Percentiles rank a stretch among this genome's conserved stretches.
These are phyloP conservation scores for Chaetomium strumarium DNA, from an alignment of 2,329 filamentous ascomycete species.

Conservation along the genomic window DNA sequence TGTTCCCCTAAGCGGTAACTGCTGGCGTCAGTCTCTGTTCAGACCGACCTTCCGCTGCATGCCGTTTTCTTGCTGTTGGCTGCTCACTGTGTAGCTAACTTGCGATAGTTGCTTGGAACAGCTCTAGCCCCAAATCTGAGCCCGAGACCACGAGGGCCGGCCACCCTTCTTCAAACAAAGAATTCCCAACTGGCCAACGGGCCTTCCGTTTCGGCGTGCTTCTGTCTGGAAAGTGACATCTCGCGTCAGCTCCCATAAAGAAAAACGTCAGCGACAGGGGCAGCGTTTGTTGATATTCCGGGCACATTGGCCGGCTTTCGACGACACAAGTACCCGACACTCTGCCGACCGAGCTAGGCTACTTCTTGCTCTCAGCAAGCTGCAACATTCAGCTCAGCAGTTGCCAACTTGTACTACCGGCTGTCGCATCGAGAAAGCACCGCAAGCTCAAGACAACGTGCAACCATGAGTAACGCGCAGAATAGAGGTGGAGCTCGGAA, in stretches of 20 bases:
- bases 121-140: conserved; percentile 5
- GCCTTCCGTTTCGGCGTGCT: background rate
- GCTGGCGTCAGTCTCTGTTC: background rate
- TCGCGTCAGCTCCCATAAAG: background rate
- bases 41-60: conserved; percentile 2
- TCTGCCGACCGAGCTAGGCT: background rate
- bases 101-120: conserved; percentile 10
- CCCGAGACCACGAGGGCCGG: background rate
- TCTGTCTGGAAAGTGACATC: background rate
- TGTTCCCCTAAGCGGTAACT: background rate
- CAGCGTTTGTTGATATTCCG: background rate
- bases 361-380: too few species aligned
- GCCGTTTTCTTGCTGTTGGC: background rate
- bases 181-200: conserved; percentile 1
- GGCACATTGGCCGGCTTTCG: background rate
- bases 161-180: conserved; percentile 13
- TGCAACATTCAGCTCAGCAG: background rate
- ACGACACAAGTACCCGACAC: background rate
- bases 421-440: background rate
- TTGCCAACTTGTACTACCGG: background rate
- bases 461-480: conserved; percentile 52
- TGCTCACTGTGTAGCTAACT: conserved; percentile 13
- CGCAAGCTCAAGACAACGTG: conserved; percentile 1
- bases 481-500: conserved; percentile 68
- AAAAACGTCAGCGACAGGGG: background rate